Conservation (phyloP, 257 asterid species). For the Apocynum venetum region DNA sequence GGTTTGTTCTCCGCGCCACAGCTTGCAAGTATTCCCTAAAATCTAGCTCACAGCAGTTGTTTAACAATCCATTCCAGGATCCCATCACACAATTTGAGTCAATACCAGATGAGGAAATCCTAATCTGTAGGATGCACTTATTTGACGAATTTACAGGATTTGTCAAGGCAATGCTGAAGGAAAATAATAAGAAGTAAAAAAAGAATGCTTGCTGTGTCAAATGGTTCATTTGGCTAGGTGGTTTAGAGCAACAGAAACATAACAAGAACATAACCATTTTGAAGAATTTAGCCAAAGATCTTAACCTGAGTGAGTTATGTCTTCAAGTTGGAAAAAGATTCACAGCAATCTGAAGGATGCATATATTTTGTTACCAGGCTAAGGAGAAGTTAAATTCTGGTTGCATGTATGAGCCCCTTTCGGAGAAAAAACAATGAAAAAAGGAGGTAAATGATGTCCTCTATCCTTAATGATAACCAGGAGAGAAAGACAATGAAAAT, state of each 20-base stretch:
- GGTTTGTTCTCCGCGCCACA: conserved; percentile 38
- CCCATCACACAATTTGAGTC: conserved; percentile 16
- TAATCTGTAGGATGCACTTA: conserved; percentile 36
- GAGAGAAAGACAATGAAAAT: neutral
- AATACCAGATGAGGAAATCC: conserved; percentile 29
- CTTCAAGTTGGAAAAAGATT: neutral
- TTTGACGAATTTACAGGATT: conserved; percentile 20
- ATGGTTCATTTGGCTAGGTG: conserved; percentile 24
- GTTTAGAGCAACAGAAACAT: neutral
- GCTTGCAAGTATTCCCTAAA: conserved; percentile 40
- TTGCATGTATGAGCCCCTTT: neutral
- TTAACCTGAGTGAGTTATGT: neutral
- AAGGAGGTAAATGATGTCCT: neutral
- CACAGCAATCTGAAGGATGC: neutral
- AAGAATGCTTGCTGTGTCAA: conserved; percentile 1
- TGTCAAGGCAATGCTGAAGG: conserved; percentile 10
- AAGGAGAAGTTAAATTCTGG: neutral
- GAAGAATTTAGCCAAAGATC: too few species aligned
- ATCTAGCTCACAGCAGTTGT: conserved; percentile 27
- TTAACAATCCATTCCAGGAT: conserved; percentile 53
- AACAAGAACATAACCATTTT: neutral
- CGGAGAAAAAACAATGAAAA: neutral
- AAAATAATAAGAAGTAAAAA: conserved; percentile 13
- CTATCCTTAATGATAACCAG: neutral
- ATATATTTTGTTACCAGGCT: neutral